Evolutionary conservation across 495 filamentous ascomycete genomes (phyloP), one percentile per base, ranked within the genome.

Genomic region (Penicillium herquei): DNA sequence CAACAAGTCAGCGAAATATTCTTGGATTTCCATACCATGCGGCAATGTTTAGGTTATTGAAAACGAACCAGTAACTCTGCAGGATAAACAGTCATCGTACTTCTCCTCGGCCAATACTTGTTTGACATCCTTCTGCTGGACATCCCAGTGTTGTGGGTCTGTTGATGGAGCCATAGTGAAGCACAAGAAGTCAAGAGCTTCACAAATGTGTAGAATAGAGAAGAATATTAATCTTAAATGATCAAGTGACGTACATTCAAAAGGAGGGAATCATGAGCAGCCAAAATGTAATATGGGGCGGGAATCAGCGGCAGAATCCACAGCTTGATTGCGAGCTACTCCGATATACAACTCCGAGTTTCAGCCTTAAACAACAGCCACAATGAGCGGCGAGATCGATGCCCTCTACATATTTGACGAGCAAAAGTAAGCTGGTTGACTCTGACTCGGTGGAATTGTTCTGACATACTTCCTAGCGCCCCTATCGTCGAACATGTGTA

Each of bases 401-500:
- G 94, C 94, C 63, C 76, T 98, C 65, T 95, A 97, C 80, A 91
- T 98, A 68, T 96, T 87, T 70, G 91, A 97, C 80, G 91, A 96
- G 75, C 81, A 89, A 70, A 91, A 90, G 91, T 94, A 73, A 21
- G 39, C 11, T 16, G 1, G 33, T 54, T 30, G 32, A 14, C 8
- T 9, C 16, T 12, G 9, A 51, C 6, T 3, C 11, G 35, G 13
- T 31, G 5, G 13, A 39, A 44, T 34, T 17, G 18, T 3, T 12
- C 55, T 71, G 42, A 67, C 58, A 44, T 34, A 33, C 42, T 7
- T 49, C 41, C 49, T 58, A 87, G 84, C 68, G 77, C 75, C 54
- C 86, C 69, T 69, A 84, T 82, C 55, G 77, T 90, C 54, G 83
- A 88, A 59, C 86, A 89, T 71, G 78, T 82, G 65, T 90, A 88